Conservation (phyloP, 2,329 filamentous ascomycete genomes). For the Sporothrix variecibatus region DNA sequence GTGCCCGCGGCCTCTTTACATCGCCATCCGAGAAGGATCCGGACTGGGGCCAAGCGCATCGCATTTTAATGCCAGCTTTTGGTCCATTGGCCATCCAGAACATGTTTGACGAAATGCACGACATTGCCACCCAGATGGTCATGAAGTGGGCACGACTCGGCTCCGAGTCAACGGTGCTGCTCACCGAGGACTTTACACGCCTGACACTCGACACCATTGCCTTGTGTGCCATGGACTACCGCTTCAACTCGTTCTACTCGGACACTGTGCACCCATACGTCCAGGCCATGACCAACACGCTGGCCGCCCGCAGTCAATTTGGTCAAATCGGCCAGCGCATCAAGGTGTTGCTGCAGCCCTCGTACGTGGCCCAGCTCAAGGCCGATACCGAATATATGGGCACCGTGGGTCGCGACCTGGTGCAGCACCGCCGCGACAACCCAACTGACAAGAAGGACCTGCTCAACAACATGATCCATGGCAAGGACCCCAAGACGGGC, state of each 20-base stretch:
- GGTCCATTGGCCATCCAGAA: conserved; percentile 66
- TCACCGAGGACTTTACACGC: conserved; percentile 65
- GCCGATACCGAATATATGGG: conserved; percentile 27
- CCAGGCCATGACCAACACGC: conserved; percentile 57
- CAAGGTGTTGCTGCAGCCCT: conserved; percentile 25
- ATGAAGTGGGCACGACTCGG: conserved; percentile 71
- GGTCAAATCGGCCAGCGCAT: conserved; percentile 25
- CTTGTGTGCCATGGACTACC: conserved; percentile 58
- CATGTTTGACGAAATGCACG: conserved; percentile 70
- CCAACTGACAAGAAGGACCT: conserved; percentile 62
- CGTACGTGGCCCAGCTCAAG: conserved; percentile 24
- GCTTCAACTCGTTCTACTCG: conserved; percentile 64
- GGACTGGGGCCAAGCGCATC: conserved; percentile 69
- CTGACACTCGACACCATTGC: conserved; percentile 64
- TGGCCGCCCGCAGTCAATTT: conserved; percentile 41
- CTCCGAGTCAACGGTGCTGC: conserved; percentile 54
- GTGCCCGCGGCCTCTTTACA: conserved; percentile 29
- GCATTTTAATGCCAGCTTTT: conserved; percentile 68
- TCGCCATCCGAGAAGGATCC: conserved; percentile 45
- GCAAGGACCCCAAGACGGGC: conserved; percentile 67
- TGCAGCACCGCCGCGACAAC: conserved; percentile 35
- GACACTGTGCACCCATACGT: conserved; percentile 71
- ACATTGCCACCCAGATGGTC: conserved; percentile 65
- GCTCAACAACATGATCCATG: conserved; percentile 68
- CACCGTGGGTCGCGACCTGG: conserved; percentile 23